phyloP scores from a whole-genome alignment of 768 basidiomycete species.

The Baorangia bicolor region DNA sequence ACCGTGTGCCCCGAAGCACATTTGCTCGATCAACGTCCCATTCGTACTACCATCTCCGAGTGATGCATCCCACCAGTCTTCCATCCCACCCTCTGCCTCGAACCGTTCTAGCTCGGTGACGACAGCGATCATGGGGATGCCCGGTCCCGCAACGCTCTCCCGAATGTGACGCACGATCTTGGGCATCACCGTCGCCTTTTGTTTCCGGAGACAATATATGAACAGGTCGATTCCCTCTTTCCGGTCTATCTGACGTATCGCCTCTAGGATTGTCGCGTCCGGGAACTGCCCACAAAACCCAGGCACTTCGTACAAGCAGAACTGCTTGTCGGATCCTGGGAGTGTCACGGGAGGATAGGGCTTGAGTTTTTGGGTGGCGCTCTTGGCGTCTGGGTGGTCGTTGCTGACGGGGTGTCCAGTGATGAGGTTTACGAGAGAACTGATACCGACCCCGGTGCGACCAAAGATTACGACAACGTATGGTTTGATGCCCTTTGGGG shows the following conservation, averaged over 20 bases:
- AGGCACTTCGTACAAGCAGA: constrained; percentile 25
- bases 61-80: constrained; percentile 30
- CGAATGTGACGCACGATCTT: constrained; percentile 6
- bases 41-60: constrained; percentile 23
- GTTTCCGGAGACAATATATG: constrained; percentile 25
- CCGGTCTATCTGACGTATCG: constrained; percentile 14
- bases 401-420: constrained; percentile 16
- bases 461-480: constrained; percentile 31
- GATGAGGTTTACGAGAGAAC: constrained; percentile 31
- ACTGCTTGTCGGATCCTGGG: background rate
- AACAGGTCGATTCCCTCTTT: constrained; percentile 21
- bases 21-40: constrained; percentile 25
- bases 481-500: constrained; percentile 2
- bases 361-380: background rate
- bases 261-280: constrained; percentile 14
- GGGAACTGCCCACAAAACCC: constrained; percentile 13
- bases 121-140: constrained; percentile 23
- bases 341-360: background rate
- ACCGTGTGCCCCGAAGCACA: constrained; percentile 19
- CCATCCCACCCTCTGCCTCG: constrained; percentile 21
- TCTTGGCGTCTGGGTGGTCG: constrained; percentile 11
- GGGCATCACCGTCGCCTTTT: constrained; percentile 16
- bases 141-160: background rate
- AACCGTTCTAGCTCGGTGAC: constrained; percentile 29
- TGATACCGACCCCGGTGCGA: constrained; percentile 28